phyloP scores from a whole-genome alignment of 805 yeast species.

The Metschnikowia peoriensis region DNA sequence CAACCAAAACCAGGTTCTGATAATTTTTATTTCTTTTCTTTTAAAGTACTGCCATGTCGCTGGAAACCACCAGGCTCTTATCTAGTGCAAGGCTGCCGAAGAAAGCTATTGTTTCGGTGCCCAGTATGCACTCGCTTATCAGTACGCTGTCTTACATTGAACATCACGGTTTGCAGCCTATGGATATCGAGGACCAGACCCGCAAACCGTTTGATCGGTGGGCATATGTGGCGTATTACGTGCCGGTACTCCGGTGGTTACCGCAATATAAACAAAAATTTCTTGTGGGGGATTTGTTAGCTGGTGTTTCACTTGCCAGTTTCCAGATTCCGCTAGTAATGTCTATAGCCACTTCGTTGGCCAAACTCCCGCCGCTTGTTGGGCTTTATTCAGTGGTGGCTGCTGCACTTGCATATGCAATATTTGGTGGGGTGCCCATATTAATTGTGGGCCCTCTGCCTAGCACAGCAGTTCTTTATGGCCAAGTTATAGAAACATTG shows the following conservation, averaged over 20 bases:
- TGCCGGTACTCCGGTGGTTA: constrained; percentile 33
- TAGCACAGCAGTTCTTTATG: constrained; percentile 78
- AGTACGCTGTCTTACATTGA: constrained; percentile 18
- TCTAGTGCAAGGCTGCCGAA: not conserved
- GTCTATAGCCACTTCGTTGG: constrained; percentile 78
- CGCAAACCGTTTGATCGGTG: constrained; percentile 18
- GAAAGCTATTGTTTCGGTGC: constrained; percentile 26
- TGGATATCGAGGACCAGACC: constrained; percentile 10
- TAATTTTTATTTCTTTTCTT: no score
- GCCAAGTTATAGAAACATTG: constrained; percentile 61
- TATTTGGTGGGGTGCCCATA: constrained; percentile 83
- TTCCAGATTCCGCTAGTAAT: constrained; percentile 50
- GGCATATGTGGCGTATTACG: constrained; percentile 32
- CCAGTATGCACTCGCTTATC: constrained; percentile 26
- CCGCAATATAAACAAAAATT: constrained; percentile 22
- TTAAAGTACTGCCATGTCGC: not conserved
- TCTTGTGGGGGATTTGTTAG: constrained; percentile 30
- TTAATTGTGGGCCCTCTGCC: constrained; percentile 93
- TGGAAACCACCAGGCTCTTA: constrained; percentile 10
- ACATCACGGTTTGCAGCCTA: constrained; percentile 13
- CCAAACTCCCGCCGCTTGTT: constrained; percentile 77
- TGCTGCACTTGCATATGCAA: constrained; percentile 74
- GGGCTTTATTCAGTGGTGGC: constrained; percentile 76
- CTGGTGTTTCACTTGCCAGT: constrained; percentile 33
- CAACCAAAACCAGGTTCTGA: not conserved